Percentiles rank a stretch among this genome's conserved stretches.
These are phyloP conservation scores for Filosporella fistucella DNA, from an alignment of 495 filamentous ascomycete genomes.

Conservation along the genomic window DNA sequence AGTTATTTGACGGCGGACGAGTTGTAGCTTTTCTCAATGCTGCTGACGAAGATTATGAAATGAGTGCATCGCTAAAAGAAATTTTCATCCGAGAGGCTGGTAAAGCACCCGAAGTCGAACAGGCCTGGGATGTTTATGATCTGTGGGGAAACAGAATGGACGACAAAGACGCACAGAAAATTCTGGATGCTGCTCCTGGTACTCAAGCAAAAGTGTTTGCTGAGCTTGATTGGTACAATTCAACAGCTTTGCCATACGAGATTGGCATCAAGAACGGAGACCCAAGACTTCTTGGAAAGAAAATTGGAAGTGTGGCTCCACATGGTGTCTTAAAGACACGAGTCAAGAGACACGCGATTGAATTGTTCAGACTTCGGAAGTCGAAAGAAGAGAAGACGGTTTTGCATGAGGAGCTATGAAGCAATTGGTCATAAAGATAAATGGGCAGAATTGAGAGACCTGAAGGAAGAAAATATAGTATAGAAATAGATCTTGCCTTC, in stretches of 20 bases:
- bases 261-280: constrained; percentile 30
- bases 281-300: constrained; percentile 34
- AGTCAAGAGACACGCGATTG: constrained; percentile 39
- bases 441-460: too few relatives aligned
- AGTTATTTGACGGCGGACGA: constrained; percentile 29
- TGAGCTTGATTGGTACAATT: constrained; percentile 27
- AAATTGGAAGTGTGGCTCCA: constrained; percentile 29
- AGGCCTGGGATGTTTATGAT: constrained; percentile 47
- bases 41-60: constrained; percentile 28
- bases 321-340: constrained; percentile 29
- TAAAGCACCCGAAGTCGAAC: constrained; percentile 27
- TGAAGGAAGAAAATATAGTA: too few relatives aligned
- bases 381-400: background rate
- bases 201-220: constrained; percentile 14
- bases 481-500: too few relatives aligned
- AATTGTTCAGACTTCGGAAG: constrained; percentile 35
- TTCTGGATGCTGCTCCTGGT: constrained; percentile 29
- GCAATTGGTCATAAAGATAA: too few relatives aligned
- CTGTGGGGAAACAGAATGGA: constrained; percentile 50
- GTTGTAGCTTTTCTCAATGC: constrained; percentile 44
- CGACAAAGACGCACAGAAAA: constrained; percentile 30
- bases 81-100: constrained; percentile 44
- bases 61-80: constrained; percentile 44
- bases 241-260: constrained; percentile 29
- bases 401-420: too few relatives aligned